phyloP scores from a whole-genome alignment of 176 grass and related monocot genomes.

The Zoysia japonica region DNA sequence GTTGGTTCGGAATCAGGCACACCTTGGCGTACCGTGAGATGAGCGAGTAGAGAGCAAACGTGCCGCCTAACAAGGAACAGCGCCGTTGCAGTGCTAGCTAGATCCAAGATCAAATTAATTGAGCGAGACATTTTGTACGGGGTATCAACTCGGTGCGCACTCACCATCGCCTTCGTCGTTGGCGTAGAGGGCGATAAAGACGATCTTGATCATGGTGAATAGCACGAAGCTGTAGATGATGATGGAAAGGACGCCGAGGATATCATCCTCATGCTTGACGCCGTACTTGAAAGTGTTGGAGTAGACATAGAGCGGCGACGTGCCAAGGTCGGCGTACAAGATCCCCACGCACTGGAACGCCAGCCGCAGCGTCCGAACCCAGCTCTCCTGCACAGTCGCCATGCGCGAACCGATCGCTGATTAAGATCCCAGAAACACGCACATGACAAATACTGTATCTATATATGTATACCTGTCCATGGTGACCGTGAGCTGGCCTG shows the following conservation, averaged over 20 bases:
- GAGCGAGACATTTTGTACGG: too few relatives aligned
- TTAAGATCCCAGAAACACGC: neutral
- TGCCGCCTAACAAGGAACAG: conserved; percentile 41
- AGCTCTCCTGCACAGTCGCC: conserved; percentile 35
- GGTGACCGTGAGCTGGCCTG: conserved; percentile 35
- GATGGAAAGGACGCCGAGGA: conserved; percentile 66
- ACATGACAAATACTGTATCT: too few relatives aligned
- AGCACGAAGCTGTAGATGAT: conserved; percentile 68
- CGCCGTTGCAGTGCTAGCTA: neutral
- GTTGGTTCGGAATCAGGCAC: conserved; percentile 60
- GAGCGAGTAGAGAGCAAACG: conserved; percentile 75
- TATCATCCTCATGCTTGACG: conserved; percentile 36
- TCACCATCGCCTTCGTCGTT: conserved; percentile 70
- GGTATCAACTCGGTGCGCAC: neutral
- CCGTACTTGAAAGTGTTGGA: conserved; percentile 58
- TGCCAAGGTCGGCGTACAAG: conserved; percentile 65
- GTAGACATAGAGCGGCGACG: conserved; percentile 67
- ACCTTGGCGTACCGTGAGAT: conserved; percentile 65
- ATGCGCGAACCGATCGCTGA: neutral
- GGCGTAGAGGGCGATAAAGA: conserved; percentile 65
- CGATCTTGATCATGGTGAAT: conserved; percentile 60
- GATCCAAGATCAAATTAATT: neutral
- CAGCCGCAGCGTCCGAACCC: conserved; percentile 45
- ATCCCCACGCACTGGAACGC: conserved; percentile 74
- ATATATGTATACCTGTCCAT: conserved; percentile 30